phyloP scores from a whole-genome alignment of 2,329 filamentous ascomycete species.

The Hypoxylon sp. region DNA sequence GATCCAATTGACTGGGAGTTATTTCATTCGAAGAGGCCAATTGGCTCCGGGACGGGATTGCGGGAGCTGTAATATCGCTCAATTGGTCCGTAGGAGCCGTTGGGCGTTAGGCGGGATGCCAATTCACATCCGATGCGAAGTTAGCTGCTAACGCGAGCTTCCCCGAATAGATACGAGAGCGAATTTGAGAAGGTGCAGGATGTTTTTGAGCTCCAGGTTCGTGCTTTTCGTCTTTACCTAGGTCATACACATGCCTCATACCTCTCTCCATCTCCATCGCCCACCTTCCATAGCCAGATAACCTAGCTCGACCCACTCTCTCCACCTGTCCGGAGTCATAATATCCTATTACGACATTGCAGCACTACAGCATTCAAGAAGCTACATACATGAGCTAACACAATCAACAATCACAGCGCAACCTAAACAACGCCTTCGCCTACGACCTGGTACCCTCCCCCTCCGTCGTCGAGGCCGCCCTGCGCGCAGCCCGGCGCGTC shows the following conservation, averaged over 20 bases:
- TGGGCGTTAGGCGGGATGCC: not conserved
- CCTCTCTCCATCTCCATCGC: constrained; percentile 5
- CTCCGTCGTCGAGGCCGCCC: constrained; percentile 89
- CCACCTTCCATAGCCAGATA: constrained; percentile 4
- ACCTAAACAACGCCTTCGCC: constrained; percentile 97
- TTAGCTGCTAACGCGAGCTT: constrained; percentile 54
- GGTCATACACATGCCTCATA: not conserved
- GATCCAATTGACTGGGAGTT: constrained; percentile 12
- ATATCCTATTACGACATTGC: constrained; percentile 46
- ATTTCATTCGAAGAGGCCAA: constrained; percentile 20
- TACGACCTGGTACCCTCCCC: constrained; percentile 99
- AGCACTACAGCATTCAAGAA: not conserved
- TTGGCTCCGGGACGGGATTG: constrained; percentile 17
- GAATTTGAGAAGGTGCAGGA: constrained; percentile 98
- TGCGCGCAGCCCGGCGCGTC: constrained; percentile 94
- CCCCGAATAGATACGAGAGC: constrained; percentile 88
- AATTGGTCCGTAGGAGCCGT: constrained; percentile 17
- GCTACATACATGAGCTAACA: constrained; percentile 31
- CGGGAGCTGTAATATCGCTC: constrained; percentile 20
- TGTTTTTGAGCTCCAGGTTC: constrained; percentile 99
- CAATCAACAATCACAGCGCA: constrained; percentile 56
- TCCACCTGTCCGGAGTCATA: constrained; percentile 27
- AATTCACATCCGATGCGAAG: constrained; percentile 51
- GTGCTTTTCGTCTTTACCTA: constrained; percentile 48
- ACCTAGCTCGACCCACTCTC: constrained; percentile 38